Evolutionary conservation across 75 land plant genomes (phyloP), one percentile per base, ranked within the genome.

Genomic region (Cunninghamia lanceolata): DNA sequence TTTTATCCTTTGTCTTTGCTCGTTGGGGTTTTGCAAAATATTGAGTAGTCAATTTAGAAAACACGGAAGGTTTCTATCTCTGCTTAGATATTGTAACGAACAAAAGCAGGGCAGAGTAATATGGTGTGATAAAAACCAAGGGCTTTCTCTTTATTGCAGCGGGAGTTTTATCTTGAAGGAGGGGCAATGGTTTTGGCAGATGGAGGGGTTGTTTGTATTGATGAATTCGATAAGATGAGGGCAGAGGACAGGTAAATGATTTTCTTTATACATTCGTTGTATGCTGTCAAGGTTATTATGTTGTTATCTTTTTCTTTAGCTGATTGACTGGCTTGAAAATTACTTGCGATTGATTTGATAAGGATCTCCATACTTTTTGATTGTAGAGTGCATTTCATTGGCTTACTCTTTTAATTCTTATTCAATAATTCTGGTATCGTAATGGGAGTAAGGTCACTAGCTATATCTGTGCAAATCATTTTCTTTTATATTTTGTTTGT

Each of bases 161-260:
- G 99, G 42, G 99, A 98, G 85, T 98, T 98, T 89, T 96, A 98
- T 86, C 92, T 96, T 50, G 99, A 98, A 91, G 99, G 99, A 86
- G 99, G 99, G 56, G 99, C 99, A 47, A 98, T 98, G 99, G 99
- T 98, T 85, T 92, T 98, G 89, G 99, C 99, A 52, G 99, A 98
- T 93, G 99, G 99, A 84, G 99, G 99, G 85, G 99, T 98, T 86
- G 99, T 98, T 19, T 98, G 99, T 73, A 98, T 96, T 92, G 99
- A 98, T 88, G 99, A 96, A 88, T 98, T 98, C 90, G 99, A 98
- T 87, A 98, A 98, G 88, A 98, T 98, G 99, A 93, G 99, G 87
- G 87, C 96, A 56, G 99, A 98, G 86, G 99, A 98, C 85, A 95
- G 99, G 99, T 98, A 85, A 85, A 50, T 13, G 15, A 50, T 13